These are phyloP conservation scores for Candida anutae DNA, from an alignment of 1,139 yeast species.

Conservation along the genomic window DNA sequence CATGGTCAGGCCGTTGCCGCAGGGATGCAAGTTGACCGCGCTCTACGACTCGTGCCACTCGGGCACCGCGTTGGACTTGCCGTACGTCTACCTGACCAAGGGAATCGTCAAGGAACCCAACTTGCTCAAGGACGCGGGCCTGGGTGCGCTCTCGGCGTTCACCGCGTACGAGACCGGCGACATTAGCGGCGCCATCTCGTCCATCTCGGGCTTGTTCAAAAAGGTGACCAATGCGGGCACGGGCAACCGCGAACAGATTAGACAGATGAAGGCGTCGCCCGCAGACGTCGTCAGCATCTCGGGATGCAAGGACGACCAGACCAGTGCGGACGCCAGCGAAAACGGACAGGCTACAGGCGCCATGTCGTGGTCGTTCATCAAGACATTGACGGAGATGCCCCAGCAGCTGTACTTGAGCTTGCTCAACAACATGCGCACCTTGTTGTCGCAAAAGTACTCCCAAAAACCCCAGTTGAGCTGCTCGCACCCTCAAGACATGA, in stretches of 20 bases:
- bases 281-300: slow-evolving; percentile 84
- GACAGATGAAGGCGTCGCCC: slow-evolving; percentile 62
- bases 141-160: slow-evolving; percentile 65
- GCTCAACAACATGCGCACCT: slow-evolving; percentile 71
- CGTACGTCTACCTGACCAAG: slow-evolving; percentile 83
- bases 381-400: slow-evolving; percentile 58
- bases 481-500: slow-evolving; percentile 80
- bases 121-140: slow-evolving; percentile 76
- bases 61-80: slow-evolving; percentile 85
- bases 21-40: slow-evolving; percentile 84
- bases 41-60: slow-evolving; percentile 91
- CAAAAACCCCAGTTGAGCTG: slow-evolving; percentile 87
- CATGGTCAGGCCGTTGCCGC: slow-evolving; percentile 68
- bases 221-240: slow-evolving; percentile 22
- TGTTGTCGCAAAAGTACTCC: slow-evolving; percentile 60
- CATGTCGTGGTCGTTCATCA: slow-evolving; percentile 84
- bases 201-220: slow-evolving; percentile 43
- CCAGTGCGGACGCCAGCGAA: slow-evolving; percentile 75
- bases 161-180: slow-evolving; percentile 70
- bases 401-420: slow-evolving; percentile 71
- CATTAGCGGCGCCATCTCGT: slow-evolving; percentile 41
- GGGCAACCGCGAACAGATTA: slow-evolving; percentile 23
- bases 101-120: slow-evolving; percentile 89
- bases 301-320: slow-evolving; percentile 85
- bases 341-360: slow-evolving; percentile 85